phyloP scores from a whole-genome alignment of 257 asterid genomes.

The Schizonepeta tenuifolia region DNA sequence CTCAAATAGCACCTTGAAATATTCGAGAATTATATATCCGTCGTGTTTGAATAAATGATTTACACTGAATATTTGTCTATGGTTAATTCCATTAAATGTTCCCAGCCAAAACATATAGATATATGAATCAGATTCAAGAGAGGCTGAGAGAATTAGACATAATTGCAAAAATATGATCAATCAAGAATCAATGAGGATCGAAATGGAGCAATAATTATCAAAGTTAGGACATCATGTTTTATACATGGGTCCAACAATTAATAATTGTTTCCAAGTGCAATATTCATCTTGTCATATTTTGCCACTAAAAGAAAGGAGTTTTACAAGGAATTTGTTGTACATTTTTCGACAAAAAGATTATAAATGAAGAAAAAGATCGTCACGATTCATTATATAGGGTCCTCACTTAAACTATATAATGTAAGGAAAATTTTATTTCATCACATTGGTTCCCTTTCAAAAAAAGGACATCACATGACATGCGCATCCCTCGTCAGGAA shows the following conservation, averaged over 20 bases:
- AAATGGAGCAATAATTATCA: slow-evolving; percentile 27
- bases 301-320: no score
- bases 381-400: no score
- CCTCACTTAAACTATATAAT: no score
- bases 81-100: neutral
- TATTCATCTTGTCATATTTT: no score
- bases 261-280: slow-evolving; percentile 9
- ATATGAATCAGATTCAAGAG: slow-evolving; percentile 38
- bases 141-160: slow-evolving; percentile 22
- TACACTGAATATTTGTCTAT: neutral
- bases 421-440: no score
- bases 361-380: no score
- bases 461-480: no score
- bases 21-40: neutral
- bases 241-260: slow-evolving; percentile 40
- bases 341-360: no score
- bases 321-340: no score
- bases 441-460: no score
- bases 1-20: neutral
- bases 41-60: neutral
- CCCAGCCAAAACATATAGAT: neutral
- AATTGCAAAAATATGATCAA: slow-evolving; percentile 34
- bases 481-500: no score
- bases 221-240: slow-evolving; percentile 21
- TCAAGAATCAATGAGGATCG: slow-evolving; percentile 30